Evolutionary conservation across 768 basidiomycete genomes (phyloP).

Genomic region (Hypsizygus marmoreus): DNA sequence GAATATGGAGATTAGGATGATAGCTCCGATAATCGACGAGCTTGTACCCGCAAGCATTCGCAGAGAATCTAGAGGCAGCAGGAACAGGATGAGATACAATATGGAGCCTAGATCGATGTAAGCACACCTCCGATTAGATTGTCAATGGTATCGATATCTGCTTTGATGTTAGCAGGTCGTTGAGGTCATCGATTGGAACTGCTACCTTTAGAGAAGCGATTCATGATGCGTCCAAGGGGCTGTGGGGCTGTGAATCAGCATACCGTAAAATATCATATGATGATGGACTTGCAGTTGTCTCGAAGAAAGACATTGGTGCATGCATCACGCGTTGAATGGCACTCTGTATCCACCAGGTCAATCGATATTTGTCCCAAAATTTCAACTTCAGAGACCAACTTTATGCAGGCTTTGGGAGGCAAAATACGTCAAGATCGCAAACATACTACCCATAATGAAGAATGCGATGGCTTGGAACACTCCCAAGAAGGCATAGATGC

Average conservation of each 20-base stretch:
- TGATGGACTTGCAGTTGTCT: slow-evolving; percentile 61
- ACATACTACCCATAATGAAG: slow-evolving; percentile 67
- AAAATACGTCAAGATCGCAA: slow-evolving; percentile 73
- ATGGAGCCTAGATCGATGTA: too few relatives aligned
- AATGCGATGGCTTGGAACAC: slow-evolving; percentile 65
- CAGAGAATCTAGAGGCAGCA: slow-evolving; percentile 54
- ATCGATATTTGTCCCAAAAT: neutral
- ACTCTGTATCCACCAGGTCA: too few relatives aligned
- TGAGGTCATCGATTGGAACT: neutral
- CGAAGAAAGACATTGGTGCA: slow-evolving; percentile 90
- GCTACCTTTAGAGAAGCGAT: slow-evolving; percentile 81
- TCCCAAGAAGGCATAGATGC: slow-evolving; percentile 75
- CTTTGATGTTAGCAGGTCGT: slow-evolving; percentile 8
- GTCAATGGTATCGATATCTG: slow-evolving; percentile 81
- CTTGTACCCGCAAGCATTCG: slow-evolving; percentile 71
- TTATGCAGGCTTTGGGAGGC: slow-evolving; percentile 72
- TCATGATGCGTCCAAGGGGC: slow-evolving; percentile 87
- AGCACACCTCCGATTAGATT: slow-evolving; percentile 64
- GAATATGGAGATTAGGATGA: slow-evolving; percentile 76
- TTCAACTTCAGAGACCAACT: slow-evolving; percentile 29
- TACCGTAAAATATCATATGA: neutral
- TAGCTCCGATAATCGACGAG: slow-evolving; percentile 68
- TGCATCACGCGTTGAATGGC: slow-evolving; percentile 74
- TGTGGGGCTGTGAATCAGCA: slow-evolving; percentile 26
- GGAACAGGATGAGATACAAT: slow-evolving; percentile 10